These are phyloP conservation scores for Nicotiana tomentosiformis DNA, from an alignment of 257 asterid genomes.

Conservation along the genomic window DNA sequence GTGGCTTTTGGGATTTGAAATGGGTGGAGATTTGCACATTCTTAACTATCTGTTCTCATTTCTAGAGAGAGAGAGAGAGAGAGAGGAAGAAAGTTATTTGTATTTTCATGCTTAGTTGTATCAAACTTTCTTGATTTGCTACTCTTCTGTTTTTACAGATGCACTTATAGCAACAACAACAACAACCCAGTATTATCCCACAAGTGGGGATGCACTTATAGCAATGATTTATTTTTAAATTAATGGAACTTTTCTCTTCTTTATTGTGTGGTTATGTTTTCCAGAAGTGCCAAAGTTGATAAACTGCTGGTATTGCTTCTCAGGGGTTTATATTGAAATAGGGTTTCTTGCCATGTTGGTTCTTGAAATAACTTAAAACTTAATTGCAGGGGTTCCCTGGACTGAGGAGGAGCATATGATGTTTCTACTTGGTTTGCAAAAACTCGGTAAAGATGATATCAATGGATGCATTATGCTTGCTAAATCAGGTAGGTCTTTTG, in stretches of 20 bases:
- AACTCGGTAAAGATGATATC: conserved; percentile 92
- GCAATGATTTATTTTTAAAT: background rate
- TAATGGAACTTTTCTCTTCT: background rate
- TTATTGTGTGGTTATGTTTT: background rate
- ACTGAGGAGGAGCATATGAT: conserved; percentile 96
- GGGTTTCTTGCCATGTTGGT: background rate
- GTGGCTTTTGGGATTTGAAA: no score
- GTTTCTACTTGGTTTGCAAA: conserved; percentile 93
- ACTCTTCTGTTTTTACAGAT: background rate
- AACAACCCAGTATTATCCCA: no score
- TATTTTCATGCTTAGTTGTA: no score
- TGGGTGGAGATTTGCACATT: no score
- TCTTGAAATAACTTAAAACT: background rate
- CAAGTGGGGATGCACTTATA: background rate
- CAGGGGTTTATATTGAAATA: background rate
- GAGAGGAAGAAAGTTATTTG: no score
- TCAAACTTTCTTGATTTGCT: no score
- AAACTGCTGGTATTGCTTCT: background rate
- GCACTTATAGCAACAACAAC: background rate
- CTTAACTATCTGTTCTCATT: no score
- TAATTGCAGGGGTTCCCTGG: conserved; percentile 83
- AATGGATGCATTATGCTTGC: no score
- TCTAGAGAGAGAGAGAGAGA: no score
- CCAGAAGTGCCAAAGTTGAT: background rate
- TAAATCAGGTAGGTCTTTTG: no score